Conservation (phyloP, 2,329 filamentous ascomycete genomes). For the Rutstroemia sydowiana region DNA sequence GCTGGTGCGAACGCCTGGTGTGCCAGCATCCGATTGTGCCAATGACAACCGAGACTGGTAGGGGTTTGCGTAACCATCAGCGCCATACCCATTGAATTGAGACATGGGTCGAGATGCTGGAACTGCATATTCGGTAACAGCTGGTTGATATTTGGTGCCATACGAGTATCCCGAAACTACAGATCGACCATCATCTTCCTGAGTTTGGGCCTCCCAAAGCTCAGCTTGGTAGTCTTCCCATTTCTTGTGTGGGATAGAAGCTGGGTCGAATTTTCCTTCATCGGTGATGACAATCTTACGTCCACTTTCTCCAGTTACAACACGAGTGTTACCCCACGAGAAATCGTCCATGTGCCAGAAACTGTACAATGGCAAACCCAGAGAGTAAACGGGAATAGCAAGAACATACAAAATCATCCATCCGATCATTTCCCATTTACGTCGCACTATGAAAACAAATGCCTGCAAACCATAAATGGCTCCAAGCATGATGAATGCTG, state of each 20-base stretch:
- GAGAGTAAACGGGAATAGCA: conserved; percentile 86
- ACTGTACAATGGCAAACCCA: conserved; percentile 81
- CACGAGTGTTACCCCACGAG: conserved; percentile 97
- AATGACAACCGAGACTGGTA: conserved; percentile 67
- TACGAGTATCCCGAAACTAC: conserved; percentile 94
- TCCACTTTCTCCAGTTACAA: conserved; percentile 89
- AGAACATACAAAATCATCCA: conserved; percentile 97
- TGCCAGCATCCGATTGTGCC: conserved; percentile 55
- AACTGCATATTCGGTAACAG: conserved; percentile 64
- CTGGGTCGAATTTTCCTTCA: conserved; percentile 95
- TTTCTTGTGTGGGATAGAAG: conserved; percentile 90
- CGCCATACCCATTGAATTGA: conserved; percentile 23
- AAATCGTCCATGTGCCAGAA: conserved; percentile 99
- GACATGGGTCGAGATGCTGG: conserved; percentile 45
- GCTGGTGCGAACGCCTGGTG: conserved; percentile 31
- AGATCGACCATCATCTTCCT: conserved; percentile 72
- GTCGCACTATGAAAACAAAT: conserved; percentile 90
- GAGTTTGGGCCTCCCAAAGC: conserved; percentile 82
- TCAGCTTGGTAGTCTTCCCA: conserved; percentile 99
- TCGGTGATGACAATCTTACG: conserved; percentile 90
- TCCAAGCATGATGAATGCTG: conserved; percentile 81
- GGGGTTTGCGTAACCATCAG: conserved; percentile 21
- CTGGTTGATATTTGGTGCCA: conserved; percentile 69
- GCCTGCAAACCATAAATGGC: conserved; percentile 97
- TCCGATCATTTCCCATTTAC: conserved; percentile 99